Evolutionary conservation across 768 basidiomycete genomes (phyloP).

Genomic region (Hygrophoropsis aurantiaca): DNA sequence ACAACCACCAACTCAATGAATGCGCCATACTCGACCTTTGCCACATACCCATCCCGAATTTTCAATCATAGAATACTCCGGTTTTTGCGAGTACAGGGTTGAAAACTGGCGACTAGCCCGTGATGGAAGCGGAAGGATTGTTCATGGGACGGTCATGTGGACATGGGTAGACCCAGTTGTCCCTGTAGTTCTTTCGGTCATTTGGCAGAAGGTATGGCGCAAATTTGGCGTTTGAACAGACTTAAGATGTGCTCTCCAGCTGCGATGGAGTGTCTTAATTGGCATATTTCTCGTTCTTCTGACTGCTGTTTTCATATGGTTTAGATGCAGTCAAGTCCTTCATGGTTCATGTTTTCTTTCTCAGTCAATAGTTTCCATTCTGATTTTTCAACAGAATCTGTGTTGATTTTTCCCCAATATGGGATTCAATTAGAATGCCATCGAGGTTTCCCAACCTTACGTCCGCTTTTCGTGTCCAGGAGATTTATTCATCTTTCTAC

Average conservation of each 20-base stretch:
- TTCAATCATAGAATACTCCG: constrained; percentile 42
- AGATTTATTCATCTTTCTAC: constrained; percentile 58
- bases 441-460: constrained; percentile 48
- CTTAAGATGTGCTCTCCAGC: constrained; percentile 13
- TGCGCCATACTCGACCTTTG: constrained; percentile 38
- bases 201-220: constrained; percentile 32
- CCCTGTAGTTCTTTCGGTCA: constrained; percentile 27
- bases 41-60: constrained; percentile 51
- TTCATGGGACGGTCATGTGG: constrained; percentile 30
- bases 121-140: constrained; percentile 36
- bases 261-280: constrained; percentile 11
- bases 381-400: constrained; percentile 51
- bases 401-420: constrained; percentile 62
- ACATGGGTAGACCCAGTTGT: constrained; percentile 39
- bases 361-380: not conserved
- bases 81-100: constrained; percentile 60
- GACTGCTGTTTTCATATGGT: constrained; percentile 27
- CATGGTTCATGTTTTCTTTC: constrained; percentile 37
- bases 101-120: constrained; percentile 50
- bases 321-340: constrained; percentile 43
- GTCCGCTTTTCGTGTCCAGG: constrained; percentile 32
- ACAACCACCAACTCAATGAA: constrained; percentile 22
- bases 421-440: constrained; percentile 78
- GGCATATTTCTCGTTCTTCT: constrained; percentile 12
- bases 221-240: not conserved